Base-by-base conservation (phyloP, 257 asterid genomes). In the Nicotiana tabacum region DNA sequence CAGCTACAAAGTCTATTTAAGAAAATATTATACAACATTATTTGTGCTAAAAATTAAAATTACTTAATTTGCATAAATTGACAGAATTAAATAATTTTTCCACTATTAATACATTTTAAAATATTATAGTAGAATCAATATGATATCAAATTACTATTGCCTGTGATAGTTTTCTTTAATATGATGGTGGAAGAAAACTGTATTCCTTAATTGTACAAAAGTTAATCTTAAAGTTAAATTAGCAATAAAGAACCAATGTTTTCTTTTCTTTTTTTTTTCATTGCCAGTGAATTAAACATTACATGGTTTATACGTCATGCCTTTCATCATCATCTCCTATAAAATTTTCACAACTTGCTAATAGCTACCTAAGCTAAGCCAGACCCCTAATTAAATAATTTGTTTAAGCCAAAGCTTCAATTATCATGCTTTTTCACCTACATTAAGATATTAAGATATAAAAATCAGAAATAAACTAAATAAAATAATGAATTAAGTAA, bases 291-390 rank as follows among this genome's bases (percentile, higher is more conserved):
- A 35, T 64, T 46, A 61, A 81, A 74, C 33, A 37, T 77, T 57
- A 27, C 64, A 77, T 78, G 66, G 66, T 53, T 48, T 37, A 64
- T 33, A 68, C 77, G 80, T 70, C 88, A 77, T 77, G 39, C 1
- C 77, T 18, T n/a, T 21, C 77, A 51, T 82, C 85, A 80, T 74
- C 74, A 21, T 83, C 82, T 76, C 61, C 81, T 55, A 65, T 74
- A 74, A 24, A 24, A 46, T 5, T 74, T 27, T 53, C 62, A 74
- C 79, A 74, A 74, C 43, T 13, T 24, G 62, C 62, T 48, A 24
- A 11, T 48, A 72, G 39, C 79, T 46, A 72, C 37, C 39, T 24
- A 72, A 46, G 35, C 60, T 72, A 24, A 2, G 57, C 57, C 57
- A 43, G 3, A 43, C 48, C 48, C 10, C 57, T 53, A 12, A 53